phyloP scores from a whole-genome alignment of 805 yeast species.

The Metschnikowia orientalis region DNA sequence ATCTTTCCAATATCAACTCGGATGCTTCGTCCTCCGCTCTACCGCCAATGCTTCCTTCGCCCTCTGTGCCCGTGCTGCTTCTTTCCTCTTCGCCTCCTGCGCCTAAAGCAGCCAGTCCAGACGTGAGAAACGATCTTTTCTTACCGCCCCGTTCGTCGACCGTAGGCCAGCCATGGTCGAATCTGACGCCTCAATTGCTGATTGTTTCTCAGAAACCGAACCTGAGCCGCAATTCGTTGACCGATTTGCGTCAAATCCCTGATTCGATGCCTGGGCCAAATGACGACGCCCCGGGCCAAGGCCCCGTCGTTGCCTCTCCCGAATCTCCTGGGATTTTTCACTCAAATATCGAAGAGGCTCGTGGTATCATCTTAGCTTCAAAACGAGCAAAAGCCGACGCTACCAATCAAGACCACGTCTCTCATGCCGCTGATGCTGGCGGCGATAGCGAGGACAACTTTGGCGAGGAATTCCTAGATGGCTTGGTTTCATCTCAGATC shows the following conservation, averaged over 20 bases:
- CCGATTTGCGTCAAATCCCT: conserved; percentile 2
- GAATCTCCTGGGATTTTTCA: conserved; percentile 2
- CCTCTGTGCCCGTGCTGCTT: not conserved
- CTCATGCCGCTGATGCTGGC: conserved; percentile 4
- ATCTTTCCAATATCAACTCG: conserved; percentile 10
- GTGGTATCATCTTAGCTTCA: conserved; percentile 15
- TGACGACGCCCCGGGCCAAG: no score
- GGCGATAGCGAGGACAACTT: conserved; percentile 18
- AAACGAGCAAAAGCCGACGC: conserved; percentile 4
- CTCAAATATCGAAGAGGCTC: conserved; percentile 19
- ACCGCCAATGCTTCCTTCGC: not conserved
- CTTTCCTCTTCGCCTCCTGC: not conserved
- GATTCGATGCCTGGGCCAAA: not conserved
- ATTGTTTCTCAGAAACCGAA: not conserved
- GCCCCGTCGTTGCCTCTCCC: not conserved
- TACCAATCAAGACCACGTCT: not conserved
- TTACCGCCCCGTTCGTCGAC: not conserved
- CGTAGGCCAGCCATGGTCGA: no score
- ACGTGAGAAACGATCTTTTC: no score
- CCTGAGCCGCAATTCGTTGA: not conserved
- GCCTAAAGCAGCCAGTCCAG: not conserved
- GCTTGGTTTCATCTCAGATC: conserved; percentile 15
- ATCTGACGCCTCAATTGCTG: no score
- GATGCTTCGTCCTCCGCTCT: conserved; percentile 5
- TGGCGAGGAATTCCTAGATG: conserved; percentile 18